Evolutionary conservation across 352 stramenopile genomes (phyloP).

Genomic region (Pythium utonaiense): DNA sequence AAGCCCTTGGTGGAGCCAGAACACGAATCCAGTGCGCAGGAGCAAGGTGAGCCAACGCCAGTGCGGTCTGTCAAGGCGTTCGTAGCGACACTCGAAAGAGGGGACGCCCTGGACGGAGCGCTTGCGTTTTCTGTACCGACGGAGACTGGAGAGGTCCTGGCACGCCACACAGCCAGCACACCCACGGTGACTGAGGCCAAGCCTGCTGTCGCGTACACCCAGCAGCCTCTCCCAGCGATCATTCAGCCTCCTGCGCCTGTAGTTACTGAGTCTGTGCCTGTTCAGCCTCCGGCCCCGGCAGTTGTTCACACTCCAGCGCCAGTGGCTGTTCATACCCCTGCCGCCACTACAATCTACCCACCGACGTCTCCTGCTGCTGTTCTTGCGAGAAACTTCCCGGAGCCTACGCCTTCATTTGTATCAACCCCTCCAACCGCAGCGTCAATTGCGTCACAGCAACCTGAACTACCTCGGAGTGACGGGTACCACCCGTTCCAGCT

Average conservation of each 20-base stretch:
- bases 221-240: neutral
- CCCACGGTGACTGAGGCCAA: neutral
- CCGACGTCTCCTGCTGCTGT: neutral
- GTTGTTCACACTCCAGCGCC: neutral
- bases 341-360: neutral
- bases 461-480: neutral
- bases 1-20: conserved; percentile 4
- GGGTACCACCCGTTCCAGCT: conserved; percentile 49
- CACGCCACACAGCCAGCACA: no score
- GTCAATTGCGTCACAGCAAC: neutral
- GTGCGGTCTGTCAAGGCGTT: conserved; percentile 22
- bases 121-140: neutral
- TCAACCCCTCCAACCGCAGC: neutral
- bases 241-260: no score
- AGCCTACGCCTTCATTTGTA: neutral
- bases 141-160: no score
- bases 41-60: neutral
- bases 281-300: neutral
- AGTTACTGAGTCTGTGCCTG: no score
- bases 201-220: neutral
- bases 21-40: conserved; percentile 15
- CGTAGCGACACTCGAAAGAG: conserved; percentile 13
- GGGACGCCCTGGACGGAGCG: neutral
- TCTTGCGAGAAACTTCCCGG: neutral
- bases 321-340: neutral